Evolutionary conservation across 148 eudicot species (phyloP).

Genomic region (Dysphania ambrosioides): DNA sequence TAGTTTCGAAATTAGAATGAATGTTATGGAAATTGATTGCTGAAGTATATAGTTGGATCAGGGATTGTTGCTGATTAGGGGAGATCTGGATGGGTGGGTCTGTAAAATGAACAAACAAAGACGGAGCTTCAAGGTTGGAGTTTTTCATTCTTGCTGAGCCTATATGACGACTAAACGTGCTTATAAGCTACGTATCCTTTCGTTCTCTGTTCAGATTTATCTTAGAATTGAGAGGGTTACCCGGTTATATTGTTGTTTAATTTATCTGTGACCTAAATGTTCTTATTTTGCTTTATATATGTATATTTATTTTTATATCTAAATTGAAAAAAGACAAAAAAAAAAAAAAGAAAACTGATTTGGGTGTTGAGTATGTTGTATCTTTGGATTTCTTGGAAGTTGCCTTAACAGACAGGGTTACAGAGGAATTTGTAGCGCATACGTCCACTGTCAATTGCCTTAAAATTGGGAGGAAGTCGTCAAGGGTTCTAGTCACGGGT

Average conservation of each 20-base stretch:
- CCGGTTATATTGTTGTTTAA: too few relatives aligned
- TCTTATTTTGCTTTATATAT: too few relatives aligned
- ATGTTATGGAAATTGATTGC: too few relatives aligned
- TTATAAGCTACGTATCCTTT: conserved; percentile 97
- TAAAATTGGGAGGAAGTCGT: conserved; percentile 91
- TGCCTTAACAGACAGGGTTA: conserved; percentile 41
- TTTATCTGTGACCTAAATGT: neutral
- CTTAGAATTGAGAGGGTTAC: too few relatives aligned
- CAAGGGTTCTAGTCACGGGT: conserved; percentile 91
- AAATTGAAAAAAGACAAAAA: too few relatives aligned
- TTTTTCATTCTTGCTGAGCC: neutral
- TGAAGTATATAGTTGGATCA: neutral
- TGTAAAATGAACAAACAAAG: conserved; percentile 21
- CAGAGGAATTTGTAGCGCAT: conserved; percentile 99
- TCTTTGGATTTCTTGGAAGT: neutral
- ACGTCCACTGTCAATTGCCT: conserved; percentile 83
- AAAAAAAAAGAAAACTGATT: neutral
- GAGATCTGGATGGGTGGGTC: conserved; percentile 33
- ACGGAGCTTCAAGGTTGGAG: too few relatives aligned
- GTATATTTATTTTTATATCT: too few relatives aligned
- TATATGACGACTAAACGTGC: conserved; percentile 83
- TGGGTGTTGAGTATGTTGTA: neutral
- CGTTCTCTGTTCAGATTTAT: too few relatives aligned
- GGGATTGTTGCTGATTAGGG: neutral
- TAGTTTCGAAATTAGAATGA: too few relatives aligned